Conservation (phyloP, 495 filamentous ascomycete genomes). For the Aspergillus ellipticus region DNA sequence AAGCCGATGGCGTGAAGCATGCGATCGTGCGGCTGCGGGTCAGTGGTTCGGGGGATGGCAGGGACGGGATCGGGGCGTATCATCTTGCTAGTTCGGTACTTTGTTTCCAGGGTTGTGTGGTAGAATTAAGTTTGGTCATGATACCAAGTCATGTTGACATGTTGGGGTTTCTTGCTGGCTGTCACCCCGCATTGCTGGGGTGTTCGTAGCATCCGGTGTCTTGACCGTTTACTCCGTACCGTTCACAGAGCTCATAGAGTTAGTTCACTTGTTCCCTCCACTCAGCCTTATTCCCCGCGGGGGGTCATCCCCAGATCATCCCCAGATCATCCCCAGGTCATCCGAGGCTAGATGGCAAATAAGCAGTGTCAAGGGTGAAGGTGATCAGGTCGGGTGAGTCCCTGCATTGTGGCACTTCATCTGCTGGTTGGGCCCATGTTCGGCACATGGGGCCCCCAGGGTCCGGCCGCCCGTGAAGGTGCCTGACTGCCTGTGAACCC, state of each 20-base stretch:
- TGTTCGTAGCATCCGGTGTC: not conserved
- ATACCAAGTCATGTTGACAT: constrained; percentile 9
- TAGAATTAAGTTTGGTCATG: constrained; percentile 9
- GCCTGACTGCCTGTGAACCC: no score
- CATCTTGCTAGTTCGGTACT: not conserved
- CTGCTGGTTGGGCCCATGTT: not conserved
- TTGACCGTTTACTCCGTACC: no score
- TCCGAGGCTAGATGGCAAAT: not conserved
- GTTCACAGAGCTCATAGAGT: no score
- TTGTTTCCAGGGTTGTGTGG: not conserved
- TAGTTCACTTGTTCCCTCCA: not conserved
- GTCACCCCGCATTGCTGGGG: not conserved
- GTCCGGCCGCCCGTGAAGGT: not conserved
- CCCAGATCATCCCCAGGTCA: not conserved
- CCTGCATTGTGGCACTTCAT: not conserved
- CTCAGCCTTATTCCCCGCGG: not conserved
- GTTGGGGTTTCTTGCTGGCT: not conserved
- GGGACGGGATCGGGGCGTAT: not conserved
- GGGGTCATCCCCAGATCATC: constrained; percentile 11
- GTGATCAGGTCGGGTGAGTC: constrained; percentile 18
- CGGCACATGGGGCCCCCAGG: not conserved
- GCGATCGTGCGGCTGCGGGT: not conserved
- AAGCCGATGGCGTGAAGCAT: constrained; percentile 60
- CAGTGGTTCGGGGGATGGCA: not conserved
- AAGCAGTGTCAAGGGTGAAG: constrained; percentile 5